A percentile compares a stretch with the other conserved stretches of the same genome.
Evolutionary conservation across 495 filamentous ascomycete species (phyloP).

Genomic region (Trichocladium uniseriatum): DNA sequence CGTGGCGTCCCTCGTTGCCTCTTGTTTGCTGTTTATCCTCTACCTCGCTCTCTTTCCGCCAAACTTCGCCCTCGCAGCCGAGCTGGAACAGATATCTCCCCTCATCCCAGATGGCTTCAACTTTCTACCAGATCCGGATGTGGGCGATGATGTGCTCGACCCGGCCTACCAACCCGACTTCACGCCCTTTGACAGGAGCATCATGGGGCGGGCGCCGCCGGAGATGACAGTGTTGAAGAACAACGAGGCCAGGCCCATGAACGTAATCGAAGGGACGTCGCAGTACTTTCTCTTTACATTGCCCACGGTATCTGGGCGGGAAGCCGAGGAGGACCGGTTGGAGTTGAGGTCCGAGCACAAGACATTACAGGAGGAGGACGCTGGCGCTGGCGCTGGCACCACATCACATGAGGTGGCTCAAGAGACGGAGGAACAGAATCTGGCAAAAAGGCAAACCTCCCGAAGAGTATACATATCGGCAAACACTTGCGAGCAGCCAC

Average conservation of each 20-base stretch:
- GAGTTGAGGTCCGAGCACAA: conserved; percentile 16
- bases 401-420: conserved; percentile 10
- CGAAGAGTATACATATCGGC: conserved; percentile 65
- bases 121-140: conserved; percentile 1
- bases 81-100: conserved; percentile 36
- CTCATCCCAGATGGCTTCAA: conserved; percentile 39
- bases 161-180: conserved; percentile 50
- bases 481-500: conserved; percentile 70
- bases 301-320: conserved; percentile 8
- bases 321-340: conserved; percentile 1
- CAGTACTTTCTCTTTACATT: conserved; percentile 29
- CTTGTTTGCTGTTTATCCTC: conserved; percentile 45
- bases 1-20: conserved; percentile 52
- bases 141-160: conserved; percentile 22
- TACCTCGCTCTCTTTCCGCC: conserved; percentile 47
- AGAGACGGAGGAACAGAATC: conserved; percentile 5
- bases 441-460: conserved; percentile 20
- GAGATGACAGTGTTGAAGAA: conserved; percentile 47
- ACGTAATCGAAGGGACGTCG: conserved; percentile 49
- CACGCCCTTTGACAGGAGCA: conserved; percentile 46
- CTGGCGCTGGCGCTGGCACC: conserved; percentile 7
- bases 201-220: conserved; percentile 50
- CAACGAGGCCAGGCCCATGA: conserved; percentile 47
- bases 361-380: not conserved
- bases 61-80: conserved; percentile 51